Conservation (phyloP, 768 basidiomycete genomes). For the Hygrophorus russula region DNA sequence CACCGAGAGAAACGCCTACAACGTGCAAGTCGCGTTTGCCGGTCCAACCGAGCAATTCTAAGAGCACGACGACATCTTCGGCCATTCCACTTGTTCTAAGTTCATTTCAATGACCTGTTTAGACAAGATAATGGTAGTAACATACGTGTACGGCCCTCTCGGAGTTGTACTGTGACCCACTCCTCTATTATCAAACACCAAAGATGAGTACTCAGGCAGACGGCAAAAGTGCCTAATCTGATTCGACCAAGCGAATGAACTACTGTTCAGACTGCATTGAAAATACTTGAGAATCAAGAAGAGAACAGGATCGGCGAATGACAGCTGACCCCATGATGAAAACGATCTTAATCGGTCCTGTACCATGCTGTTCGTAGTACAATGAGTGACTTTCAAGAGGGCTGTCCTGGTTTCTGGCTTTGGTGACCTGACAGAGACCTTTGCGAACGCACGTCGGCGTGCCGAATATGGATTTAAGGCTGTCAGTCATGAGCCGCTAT, state of each 20-base stretch:
- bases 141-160: conserved; percentile 67
- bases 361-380: conserved; percentile 73
- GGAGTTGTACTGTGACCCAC: conserved; percentile 68
- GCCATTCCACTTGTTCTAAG: conserved; percentile 69
- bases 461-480: conserved; percentile 39
- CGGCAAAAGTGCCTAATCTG: conserved; percentile 57
- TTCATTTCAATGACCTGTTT: background rate
- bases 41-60: conserved; percentile 68
- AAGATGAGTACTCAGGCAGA: conserved; percentile 40
- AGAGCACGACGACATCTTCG: conserved; percentile 52
- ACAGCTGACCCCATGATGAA: conserved; percentile 61
- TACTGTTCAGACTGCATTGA: conserved; percentile 42
- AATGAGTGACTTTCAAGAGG: conserved; percentile 58
- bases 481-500: too few species aligned
- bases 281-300: background rate
- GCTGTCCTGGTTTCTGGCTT: conserved; percentile 31
- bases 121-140: conserved; percentile 7
- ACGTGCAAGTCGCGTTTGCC: conserved; percentile 49
- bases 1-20: conserved; percentile 68
- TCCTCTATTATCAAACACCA: conserved; percentile 81
- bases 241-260: conserved; percentile 47
- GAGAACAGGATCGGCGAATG: background rate
- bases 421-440: conserved; percentile 67
- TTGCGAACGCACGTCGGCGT: conserved; percentile 50
- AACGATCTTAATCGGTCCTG: conserved; percentile 50